A percentile compares a stretch with the other conserved stretches of the same genome.
Conservation (phyloP, 805 yeast species). For the Wickerhamiella domercqiae region DNA sequence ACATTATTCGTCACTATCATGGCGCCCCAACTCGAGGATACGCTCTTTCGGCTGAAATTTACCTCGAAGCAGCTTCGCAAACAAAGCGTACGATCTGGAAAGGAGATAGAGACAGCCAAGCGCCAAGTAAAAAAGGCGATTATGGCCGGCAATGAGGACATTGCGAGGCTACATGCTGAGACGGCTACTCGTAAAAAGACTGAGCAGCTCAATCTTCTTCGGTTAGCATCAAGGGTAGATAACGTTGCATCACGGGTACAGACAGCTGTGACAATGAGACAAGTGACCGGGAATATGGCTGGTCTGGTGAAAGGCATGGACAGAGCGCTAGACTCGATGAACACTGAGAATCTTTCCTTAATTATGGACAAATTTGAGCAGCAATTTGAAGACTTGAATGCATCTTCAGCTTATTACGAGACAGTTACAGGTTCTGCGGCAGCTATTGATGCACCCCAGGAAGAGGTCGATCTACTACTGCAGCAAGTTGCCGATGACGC, state of each 20-base stretch:
- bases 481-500: slow-evolving; percentile 94
- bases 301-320: slow-evolving; percentile 93
- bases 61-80: slow-evolving; percentile 86
- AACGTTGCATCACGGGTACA: slow-evolving; percentile 93
- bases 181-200: slow-evolving; percentile 86
- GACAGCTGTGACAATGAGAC: slow-evolving; percentile 95
- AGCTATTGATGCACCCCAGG: slow-evolving; percentile 85
- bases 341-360: slow-evolving; percentile 76
- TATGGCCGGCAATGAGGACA: slow-evolving; percentile 73
- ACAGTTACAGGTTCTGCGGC: slow-evolving; percentile 76
- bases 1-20: no score
- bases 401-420: slow-evolving; percentile 85
- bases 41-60: slow-evolving; percentile 33
- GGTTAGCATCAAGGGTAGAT: slow-evolving; percentile 80
- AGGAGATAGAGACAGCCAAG: slow-evolving; percentile 78
- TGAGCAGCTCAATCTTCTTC: slow-evolving; percentile 66
- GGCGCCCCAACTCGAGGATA: slow-evolving; percentile 19
- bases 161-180: slow-evolving; percentile 87
- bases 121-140: slow-evolving; percentile 80
- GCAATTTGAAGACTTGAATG: slow-evolving; percentile 92
- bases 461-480: slow-evolving; percentile 81
- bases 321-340: slow-evolving; percentile 88
- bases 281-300: slow-evolving; percentile 88
- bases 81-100: slow-evolving; percentile 81
- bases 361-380: slow-evolving; percentile 95